Evolutionary conservation across 495 filamentous ascomycete genomes (phyloP).

Genomic region (Penicillium steckii): DNA sequence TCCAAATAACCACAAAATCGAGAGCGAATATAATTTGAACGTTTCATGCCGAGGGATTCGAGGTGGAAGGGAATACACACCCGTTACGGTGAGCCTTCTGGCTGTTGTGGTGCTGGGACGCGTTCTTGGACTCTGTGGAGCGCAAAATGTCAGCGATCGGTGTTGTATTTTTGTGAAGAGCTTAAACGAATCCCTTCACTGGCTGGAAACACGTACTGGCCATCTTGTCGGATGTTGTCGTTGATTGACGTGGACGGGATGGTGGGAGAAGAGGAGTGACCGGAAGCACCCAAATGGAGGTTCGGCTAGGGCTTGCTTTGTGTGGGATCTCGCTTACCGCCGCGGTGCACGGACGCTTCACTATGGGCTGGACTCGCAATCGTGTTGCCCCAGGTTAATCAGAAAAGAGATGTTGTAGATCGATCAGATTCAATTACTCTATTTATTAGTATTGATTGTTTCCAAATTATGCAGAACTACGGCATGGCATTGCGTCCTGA

Average conservation of each 20-base stretch:
- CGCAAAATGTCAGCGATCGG: slow-evolving; percentile 29
- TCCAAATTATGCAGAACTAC: too few species aligned
- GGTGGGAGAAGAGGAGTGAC: slow-evolving; percentile 25
- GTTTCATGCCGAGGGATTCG: slow-evolving; percentile 1
- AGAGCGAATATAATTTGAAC: not conserved
- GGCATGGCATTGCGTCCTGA: too few species aligned
- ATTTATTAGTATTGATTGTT: too few species aligned
- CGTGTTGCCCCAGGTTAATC: not conserved
- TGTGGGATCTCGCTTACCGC: slow-evolving; percentile 51
- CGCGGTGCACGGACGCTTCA: slow-evolving; percentile 27
- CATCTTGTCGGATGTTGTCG: slow-evolving; percentile 53
- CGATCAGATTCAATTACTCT: too few species aligned
- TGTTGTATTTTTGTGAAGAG: slow-evolving; percentile 4
- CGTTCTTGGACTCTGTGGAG: slow-evolving; percentile 92
- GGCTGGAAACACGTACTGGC: slow-evolving; percentile 44
- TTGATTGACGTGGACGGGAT: slow-evolving; percentile 35
- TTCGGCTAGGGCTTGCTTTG: slow-evolving; percentile 47
- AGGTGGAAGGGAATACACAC: slow-evolving; percentile 53
- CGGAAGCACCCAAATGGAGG: slow-evolving; percentile 25
- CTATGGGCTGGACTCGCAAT: slow-evolving; percentile 1
- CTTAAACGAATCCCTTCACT: not conserved
- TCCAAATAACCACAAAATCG: not conserved
- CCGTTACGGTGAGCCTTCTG: slow-evolving; percentile 98
- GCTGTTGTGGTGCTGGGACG: slow-evolving; percentile 94
- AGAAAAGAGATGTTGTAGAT: not conserved